These are phyloP conservation scores for Nepenthes gracilis DNA, from an alignment of 148 eudicot genomes.

Conservation along the genomic window DNA sequence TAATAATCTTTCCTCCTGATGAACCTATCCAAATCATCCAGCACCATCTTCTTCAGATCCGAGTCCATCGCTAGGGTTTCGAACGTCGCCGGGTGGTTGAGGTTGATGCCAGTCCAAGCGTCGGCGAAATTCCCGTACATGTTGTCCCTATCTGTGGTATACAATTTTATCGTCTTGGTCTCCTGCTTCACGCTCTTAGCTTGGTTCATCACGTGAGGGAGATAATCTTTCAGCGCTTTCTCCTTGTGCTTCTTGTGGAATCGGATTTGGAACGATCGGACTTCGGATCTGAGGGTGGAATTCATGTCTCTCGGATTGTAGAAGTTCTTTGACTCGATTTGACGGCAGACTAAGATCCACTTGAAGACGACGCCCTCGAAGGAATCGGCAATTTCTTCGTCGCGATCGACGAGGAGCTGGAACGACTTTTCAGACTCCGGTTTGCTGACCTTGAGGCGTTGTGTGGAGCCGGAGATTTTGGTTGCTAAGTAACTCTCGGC, in stretches of 20 bases:
- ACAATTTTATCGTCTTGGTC: constrained; percentile 27
- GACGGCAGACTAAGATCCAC: constrained; percentile 24
- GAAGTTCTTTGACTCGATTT: constrained; percentile 1
- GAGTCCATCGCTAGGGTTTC: constrained; percentile 42
- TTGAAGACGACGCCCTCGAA: constrained; percentile 20
- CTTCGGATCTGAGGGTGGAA: constrained; percentile 18
- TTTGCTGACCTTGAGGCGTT: constrained; percentile 30
- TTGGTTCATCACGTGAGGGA: constrained; percentile 21
- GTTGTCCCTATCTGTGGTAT: constrained; percentile 13
- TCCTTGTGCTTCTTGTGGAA: constrained; percentile 21
- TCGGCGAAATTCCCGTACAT: neutral
- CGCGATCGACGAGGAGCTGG: constrained; percentile 22
- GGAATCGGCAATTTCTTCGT: constrained; percentile 21
- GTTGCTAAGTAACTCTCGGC: constrained; percentile 30
- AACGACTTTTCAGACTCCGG: constrained; percentile 14
- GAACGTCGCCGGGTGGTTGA: constrained; percentile 51
- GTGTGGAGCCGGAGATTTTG: constrained; percentile 7
- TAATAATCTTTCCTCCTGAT: constrained; percentile 35
- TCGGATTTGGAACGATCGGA: constrained; percentile 16
- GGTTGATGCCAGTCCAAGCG: constrained; percentile 26
- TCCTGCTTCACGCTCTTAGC: constrained; percentile 17
- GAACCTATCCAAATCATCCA: constrained; percentile 37
- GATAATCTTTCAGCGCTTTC: constrained; percentile 23
- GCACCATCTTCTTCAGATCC: constrained; percentile 17
- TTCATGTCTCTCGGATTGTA: constrained; percentile 18